Evolutionary conservation across 306 rosid species (phyloP), one percentile per base, ranked within the genome.

Genomic region (Astragalus membranaceus): DNA sequence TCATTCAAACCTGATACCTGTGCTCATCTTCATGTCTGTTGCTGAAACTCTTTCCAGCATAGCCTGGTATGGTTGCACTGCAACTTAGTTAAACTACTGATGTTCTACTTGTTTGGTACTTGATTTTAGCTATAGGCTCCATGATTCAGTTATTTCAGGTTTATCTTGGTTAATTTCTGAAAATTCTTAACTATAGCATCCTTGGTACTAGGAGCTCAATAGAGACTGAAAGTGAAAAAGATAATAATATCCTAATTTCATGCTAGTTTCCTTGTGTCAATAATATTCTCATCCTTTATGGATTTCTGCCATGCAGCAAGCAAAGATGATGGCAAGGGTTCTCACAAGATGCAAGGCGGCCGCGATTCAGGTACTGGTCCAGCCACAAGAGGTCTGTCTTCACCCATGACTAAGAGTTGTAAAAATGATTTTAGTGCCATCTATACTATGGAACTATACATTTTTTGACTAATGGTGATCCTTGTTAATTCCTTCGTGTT

Each of bases 331-430:
- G 85, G 81, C 16, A 89, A 81, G 57, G 81, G 81, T 78, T 75
- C 82, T 67, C 77, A 66, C 64, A 89, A 86, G 85, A 72, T 83
- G 69, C 95, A 84, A 68, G 90, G 80, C 5, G 75, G 81, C 67
- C 80, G 80, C 0, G 87, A 85, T 13, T 72, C 84, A 48, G 83
- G 83, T 62, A 70, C 84, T 29, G 88, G 78, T 65, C 57, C 90
- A 15, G 44, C 88, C 51, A 73, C 88, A 51, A 90, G 88, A 88
- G 98, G 98, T 94, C 61, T 70, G 88, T 77, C 60, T 71, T 79
- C 67, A 50, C 16, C 57, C 17, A 37, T 61, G 67, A 79, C 47
- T 20, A 29, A 54, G 59, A 49, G 72, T 64, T 71, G 26, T 13
- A 11, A 12, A 44, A 36, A 32, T 67, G 56, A 63, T 74, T 69